These are phyloP conservation scores for Rostrohypoxylon terebratum DNA, from an alignment of 495 filamentous ascomycete genomes.

Conservation along the genomic window DNA sequence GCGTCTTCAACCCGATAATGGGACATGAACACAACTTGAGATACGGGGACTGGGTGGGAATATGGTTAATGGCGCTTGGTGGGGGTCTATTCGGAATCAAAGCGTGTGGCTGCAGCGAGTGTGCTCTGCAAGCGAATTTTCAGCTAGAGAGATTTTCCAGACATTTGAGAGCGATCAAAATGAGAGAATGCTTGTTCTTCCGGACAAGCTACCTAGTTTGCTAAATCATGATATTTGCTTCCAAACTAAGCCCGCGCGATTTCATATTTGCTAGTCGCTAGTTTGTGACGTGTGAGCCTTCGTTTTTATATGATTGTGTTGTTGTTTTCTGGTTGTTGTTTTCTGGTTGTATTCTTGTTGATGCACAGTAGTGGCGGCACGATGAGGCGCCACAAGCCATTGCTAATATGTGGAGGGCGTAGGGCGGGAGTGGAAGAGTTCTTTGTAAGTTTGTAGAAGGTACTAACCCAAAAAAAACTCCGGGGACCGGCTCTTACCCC, in stretches of 20 bases:
- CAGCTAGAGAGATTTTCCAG: slow-evolving; percentile 30
- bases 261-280: too few species aligned
- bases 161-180: slow-evolving; percentile 30
- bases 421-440: background rate
- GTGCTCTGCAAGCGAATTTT: slow-evolving; percentile 7
- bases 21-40: slow-evolving; percentile 27
- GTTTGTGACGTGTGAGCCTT: too few species aligned
- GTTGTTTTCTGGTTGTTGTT: too few species aligned
- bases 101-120: background rate
- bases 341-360: too few species aligned
- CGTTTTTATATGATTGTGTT: too few species aligned
- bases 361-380: too few species aligned
- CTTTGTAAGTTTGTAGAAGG: background rate
- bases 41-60: slow-evolving; percentile 21
- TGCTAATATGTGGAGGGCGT: background rate
- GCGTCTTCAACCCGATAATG: slow-evolving; percentile 29
- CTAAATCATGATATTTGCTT: too few species aligned
- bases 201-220: background rate
- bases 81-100: slow-evolving; percentile 18
- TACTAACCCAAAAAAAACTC: slow-evolving; percentile 7
- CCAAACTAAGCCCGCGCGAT: too few species aligned
- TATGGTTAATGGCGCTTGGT: slow-evolving; percentile 32
- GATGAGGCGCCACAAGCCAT: too few species aligned
- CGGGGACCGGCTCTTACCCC: slow-evolving; percentile 32
- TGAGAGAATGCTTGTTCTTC: slow-evolving; percentile 19